Percentiles rank a stretch among this genome's conserved stretches.
Evolutionary conservation across 2,329 filamentous ascomycete genomes (phyloP).

Genomic region (Pyrenophora graminea): DNA sequence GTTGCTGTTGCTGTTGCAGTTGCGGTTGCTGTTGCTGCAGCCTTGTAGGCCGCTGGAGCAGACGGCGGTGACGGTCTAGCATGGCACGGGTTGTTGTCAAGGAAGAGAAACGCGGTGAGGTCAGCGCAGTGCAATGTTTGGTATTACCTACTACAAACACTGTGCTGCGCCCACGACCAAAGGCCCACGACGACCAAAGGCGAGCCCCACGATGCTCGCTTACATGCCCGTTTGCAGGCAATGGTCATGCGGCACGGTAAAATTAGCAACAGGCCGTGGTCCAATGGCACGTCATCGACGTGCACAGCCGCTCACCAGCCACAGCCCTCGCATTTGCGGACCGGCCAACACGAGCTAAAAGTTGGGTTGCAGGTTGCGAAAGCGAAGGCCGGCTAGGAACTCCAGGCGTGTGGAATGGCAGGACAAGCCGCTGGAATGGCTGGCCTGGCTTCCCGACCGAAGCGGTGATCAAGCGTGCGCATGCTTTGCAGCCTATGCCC

Average conservation of each 20-base stretch:
- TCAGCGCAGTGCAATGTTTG: conserved; percentile 28
- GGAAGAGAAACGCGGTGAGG: conserved; percentile 33
- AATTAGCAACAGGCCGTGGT: conserved; percentile 13
- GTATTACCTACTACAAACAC: no score
- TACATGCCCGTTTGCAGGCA: conserved; percentile 22
- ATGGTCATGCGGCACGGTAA: conserved; percentile 27
- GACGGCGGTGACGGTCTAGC: conserved; percentile 25
- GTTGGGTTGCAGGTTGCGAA: neutral
- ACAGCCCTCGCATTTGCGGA: conserved; percentile 16
- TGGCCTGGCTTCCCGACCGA: conserved; percentile 27
- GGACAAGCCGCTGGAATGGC: neutral
- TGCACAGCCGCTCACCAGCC: conserved; percentile 38
- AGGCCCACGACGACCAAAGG: no score
- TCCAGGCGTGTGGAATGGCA: conserved; percentile 24
- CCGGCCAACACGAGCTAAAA: conserved; percentile 30
- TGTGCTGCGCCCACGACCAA: neutral
- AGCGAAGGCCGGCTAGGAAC: conserved; percentile 2
- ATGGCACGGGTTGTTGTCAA: conserved; percentile 18
- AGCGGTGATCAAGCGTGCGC: conserved; percentile 38
- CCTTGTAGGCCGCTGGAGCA: conserved; percentile 4
- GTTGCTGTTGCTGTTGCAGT: neutral
- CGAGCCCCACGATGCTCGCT: conserved; percentile 20
- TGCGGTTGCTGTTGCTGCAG: neutral
- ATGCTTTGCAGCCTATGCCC: conserved; percentile 26
- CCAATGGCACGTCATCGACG: conserved; percentile 19